These are phyloP conservation scores for Solanum dulcamara DNA, from an alignment of 257 asterid genomes.

Conservation along the genomic window DNA sequence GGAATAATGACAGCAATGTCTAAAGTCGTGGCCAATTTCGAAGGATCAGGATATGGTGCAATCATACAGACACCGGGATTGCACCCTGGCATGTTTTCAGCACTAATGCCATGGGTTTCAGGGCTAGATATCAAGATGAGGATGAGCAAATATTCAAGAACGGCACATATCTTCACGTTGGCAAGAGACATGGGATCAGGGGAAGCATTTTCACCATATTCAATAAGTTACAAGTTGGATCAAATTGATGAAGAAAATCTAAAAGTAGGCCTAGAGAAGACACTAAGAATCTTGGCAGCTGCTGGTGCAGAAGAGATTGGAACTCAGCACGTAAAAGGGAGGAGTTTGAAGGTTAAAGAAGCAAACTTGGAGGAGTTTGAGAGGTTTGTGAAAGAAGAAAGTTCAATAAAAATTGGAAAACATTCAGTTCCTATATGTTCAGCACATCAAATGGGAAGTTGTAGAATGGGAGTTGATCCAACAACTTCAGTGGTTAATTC, in stretches of 20 bases:
- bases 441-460: slow-evolving; percentile 98
- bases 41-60: slow-evolving; percentile 50
- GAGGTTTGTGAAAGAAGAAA: slow-evolving; percentile 53
- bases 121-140: slow-evolving; percentile 49
- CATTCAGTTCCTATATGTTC: slow-evolving; percentile 52
- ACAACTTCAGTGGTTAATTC: slow-evolving; percentile 45
- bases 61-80: slow-evolving; percentile 69
- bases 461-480: slow-evolving; percentile 71
- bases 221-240: slow-evolving; percentile 38
- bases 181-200: slow-evolving; percentile 74
- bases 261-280: slow-evolving; percentile 47
- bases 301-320: slow-evolving; percentile 94
- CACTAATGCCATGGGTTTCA: slow-evolving; percentile 60
- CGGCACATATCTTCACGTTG: slow-evolving; percentile 52
- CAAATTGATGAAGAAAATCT: slow-evolving; percentile 29
- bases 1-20: slow-evolving; percentile 80
- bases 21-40: slow-evolving; percentile 19
- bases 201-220: slow-evolving; percentile 14
- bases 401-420: slow-evolving; percentile 30
- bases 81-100: slow-evolving; percentile 84
- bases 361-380: slow-evolving; percentile 38
- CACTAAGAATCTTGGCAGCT: slow-evolving; percentile 49
- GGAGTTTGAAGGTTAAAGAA: slow-evolving; percentile 41
- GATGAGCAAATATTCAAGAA: slow-evolving; percentile 52
- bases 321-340: slow-evolving; percentile 48